These are phyloP conservation scores for Thalassiosira profunda DNA, from an alignment of 108 stramenopile genomes.

Conservation along the genomic window DNA sequence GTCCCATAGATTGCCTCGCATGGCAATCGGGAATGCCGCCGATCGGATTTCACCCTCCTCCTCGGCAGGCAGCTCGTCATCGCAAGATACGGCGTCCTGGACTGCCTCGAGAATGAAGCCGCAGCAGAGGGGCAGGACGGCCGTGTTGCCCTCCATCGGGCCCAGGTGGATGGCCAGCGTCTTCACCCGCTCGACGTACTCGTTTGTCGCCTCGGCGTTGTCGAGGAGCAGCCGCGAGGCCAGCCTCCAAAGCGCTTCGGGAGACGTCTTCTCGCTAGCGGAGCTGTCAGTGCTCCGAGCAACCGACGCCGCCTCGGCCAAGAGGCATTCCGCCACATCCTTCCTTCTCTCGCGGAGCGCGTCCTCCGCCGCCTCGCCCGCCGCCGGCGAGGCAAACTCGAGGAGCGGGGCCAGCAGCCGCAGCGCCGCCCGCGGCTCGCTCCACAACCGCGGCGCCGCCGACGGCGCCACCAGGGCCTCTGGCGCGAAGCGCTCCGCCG, in stretches of 20 bases:
- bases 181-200: too few species aligned
- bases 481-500: slow-evolving; percentile 15
- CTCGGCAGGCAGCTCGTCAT: slow-evolving; percentile 11
- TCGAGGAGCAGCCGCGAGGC: slow-evolving; percentile 37
- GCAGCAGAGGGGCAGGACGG: slow-evolving; percentile 15
- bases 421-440: slow-evolving; percentile 65
- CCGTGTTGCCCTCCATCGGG: slow-evolving; percentile 5
- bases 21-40: slow-evolving; percentile 59
- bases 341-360: slow-evolving; percentile 48
- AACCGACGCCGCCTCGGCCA: slow-evolving; percentile 54
- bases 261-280: slow-evolving; percentile 4
- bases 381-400: slow-evolving; percentile 37
- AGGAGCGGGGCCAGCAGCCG: slow-evolving; percentile 72
- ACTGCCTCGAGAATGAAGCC: slow-evolving; percentile 32
- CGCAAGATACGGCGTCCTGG: slow-evolving; percentile 9
- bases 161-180: slow-evolving; percentile 28
- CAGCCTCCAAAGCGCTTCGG: slow-evolving; percentile 30
- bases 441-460: slow-evolving; percentile 2
- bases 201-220: too few species aligned
- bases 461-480: not conserved
- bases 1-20: slow-evolving; percentile 64
- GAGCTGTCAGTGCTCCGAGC: slow-evolving; percentile 2
- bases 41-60: slow-evolving; percentile 50
- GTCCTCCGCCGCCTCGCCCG: slow-evolving; percentile 9
- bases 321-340: slow-evolving; percentile 68